These are phyloP conservation scores for Eurotiales sp. DNA, from an alignment of 2,329 filamentous ascomycete genomes.

Conservation along the genomic window DNA sequence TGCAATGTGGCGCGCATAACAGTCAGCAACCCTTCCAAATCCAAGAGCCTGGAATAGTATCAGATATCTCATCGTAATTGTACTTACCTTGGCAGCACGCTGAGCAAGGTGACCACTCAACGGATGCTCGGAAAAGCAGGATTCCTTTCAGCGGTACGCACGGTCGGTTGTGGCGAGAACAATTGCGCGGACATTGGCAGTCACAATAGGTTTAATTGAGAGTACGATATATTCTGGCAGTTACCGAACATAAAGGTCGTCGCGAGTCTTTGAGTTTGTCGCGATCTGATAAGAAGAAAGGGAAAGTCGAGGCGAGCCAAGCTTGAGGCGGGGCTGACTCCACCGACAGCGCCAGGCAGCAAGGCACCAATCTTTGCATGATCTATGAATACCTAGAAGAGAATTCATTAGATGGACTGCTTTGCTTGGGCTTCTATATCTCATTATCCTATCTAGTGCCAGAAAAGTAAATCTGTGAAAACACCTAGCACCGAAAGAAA, in stretches of 20 bases:
- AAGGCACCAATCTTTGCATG: no score
- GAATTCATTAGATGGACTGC: no score
- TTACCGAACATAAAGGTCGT: not conserved
- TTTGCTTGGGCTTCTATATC: no score
- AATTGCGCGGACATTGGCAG: not conserved
- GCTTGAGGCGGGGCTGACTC: not conserved
- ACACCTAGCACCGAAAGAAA: no score
- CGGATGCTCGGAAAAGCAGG: not conserved
- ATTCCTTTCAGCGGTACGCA: not conserved
- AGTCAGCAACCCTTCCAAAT: not conserved
- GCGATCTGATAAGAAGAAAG: conserved; percentile 7
- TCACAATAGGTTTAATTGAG: not conserved
- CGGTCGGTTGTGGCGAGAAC: not conserved
- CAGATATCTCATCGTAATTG: not conserved
- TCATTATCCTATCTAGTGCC: no score
- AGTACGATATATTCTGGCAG: no score
- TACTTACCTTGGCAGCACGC: no score
- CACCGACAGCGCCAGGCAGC: no score
- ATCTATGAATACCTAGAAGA: no score
- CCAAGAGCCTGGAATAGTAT: not conserved
- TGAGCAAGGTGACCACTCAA: no score
- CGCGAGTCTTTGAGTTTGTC: not conserved
- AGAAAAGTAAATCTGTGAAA: no score
- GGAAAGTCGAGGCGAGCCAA: conserved; percentile 9
- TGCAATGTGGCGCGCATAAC: not conserved